Evolutionary conservation across 2,329 filamentous ascomycete species (phyloP).

Genomic region (Chaetomiaceae sp.): DNA sequence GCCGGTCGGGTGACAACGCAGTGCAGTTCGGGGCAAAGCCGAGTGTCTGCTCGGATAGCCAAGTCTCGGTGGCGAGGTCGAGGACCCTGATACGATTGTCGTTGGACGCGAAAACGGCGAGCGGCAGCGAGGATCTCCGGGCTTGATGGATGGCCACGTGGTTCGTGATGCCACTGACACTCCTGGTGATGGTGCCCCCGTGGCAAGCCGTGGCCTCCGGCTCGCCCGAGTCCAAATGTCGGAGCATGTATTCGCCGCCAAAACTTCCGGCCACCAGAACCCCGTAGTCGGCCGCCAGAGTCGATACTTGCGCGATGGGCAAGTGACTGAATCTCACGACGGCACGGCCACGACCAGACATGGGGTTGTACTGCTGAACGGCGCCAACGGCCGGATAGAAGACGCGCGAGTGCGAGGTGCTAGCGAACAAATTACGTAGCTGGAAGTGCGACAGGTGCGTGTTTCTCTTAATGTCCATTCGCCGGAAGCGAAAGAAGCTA

Average conservation of each 20-base stretch:
- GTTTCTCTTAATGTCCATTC: constrained; percentile 49
- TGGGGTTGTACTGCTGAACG: constrained; percentile 48
- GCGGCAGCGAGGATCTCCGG: constrained; percentile 45
- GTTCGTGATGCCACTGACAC: constrained; percentile 55
- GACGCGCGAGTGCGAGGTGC: constrained; percentile 47
- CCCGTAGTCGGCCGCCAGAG: constrained; percentile 46
- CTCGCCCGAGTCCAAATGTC: constrained; percentile 36
- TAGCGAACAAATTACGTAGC: constrained; percentile 55
- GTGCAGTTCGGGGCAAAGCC: constrained; percentile 64
- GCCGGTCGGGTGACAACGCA: constrained; percentile 63
- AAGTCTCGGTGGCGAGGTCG: constrained; percentile 53
- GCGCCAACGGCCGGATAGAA: constrained; percentile 50
- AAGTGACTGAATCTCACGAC: constrained; percentile 40
- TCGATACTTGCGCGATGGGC: constrained; percentile 40
- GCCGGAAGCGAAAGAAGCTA: constrained; percentile 53
- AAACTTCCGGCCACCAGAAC: constrained; percentile 56
- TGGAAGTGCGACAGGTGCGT: constrained; percentile 59
- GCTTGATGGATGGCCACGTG: constrained; percentile 54
- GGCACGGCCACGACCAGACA: constrained; percentile 39
- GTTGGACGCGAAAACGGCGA: constrained; percentile 58
- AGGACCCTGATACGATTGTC: constrained; percentile 53
- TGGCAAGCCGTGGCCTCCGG: constrained; percentile 31
- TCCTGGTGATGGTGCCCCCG: constrained; percentile 43
- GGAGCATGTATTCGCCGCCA: constrained; percentile 48
- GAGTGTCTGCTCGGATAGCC: constrained; percentile 49